Evolutionary conservation across 2,329 filamentous ascomycete species (phyloP), one percentile per base, ranked within the genome.

Genomic region (Aureobasidium sp.): DNA sequence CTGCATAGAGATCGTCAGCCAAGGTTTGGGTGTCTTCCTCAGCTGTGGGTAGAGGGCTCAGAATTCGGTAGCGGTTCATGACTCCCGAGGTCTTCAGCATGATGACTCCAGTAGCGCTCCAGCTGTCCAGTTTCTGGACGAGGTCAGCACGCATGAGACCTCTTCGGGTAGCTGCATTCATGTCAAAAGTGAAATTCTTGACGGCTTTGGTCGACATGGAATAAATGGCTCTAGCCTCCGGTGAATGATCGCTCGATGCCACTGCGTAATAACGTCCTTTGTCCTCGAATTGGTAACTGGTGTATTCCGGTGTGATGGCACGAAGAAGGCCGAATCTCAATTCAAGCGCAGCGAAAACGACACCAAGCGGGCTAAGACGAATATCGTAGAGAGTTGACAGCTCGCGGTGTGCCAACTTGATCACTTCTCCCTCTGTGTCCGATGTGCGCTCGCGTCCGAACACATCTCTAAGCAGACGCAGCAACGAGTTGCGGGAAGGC

Each of bases 281-380:
- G 13, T 73, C 71, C 50, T 75, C 75, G 66, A 80, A 87, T 36
- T 76, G 77, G 69, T 86, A 87, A 1, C 77, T 74, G 8, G 76
- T 80, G 64, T 86, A 87, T 44, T 84, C 80, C 0, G 79, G 82
- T 0, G 79, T 86, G 20, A 78, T 80, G 17, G 80, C 83, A 26
- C 84, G 78, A 34, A 87, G 75, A 0, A 86, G 73, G 0, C 75
- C 75, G 63, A 84, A 85, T 2, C 79, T 80, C 5, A 87, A 74
- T 67, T 87, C 85, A 1, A 87, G 73, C n/a, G 82, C 79, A 0
- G 84, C 82, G 57, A 85, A 84, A 17, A 87, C 78, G 56, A 56
- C 34, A 34, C 20, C 39, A 3, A 57, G 58, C 15, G 55, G 46
- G 10, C 66, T 66, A 13, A 72, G 67, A 23, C 79, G 78, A 61